These are phyloP conservation scores for Barnettozyma vustinii DNA, from an alignment of 805 yeast species.

Conservation along the genomic window DNA sequence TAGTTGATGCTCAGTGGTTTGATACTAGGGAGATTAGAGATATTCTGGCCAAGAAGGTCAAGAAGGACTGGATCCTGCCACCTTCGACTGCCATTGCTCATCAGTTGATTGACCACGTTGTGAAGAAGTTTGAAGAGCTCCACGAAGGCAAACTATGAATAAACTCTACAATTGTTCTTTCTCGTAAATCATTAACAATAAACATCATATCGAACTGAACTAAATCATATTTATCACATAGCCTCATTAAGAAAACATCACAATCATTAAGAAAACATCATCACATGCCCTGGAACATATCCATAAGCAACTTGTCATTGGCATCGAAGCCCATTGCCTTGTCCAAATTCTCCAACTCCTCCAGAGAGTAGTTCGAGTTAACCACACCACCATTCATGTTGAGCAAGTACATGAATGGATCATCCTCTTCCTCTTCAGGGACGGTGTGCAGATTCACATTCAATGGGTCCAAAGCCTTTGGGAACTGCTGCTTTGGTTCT, in stretches of 20 bases:
- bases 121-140: constrained; percentile 11
- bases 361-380: constrained; percentile 19
- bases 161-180: not conserved
- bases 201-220: not conserved
- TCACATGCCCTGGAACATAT: constrained; percentile 21
- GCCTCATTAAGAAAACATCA: constrained; percentile 9
- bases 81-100: constrained; percentile 26
- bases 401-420: constrained; percentile 20
- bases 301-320: constrained; percentile 22
- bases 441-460: constrained; percentile 3
- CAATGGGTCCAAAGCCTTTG: constrained; percentile 5
- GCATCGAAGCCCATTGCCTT: constrained; percentile 27
- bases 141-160: constrained; percentile 2
- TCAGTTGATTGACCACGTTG: constrained; percentile 20
- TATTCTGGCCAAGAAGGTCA: constrained; percentile 12
- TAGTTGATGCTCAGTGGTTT: constrained; percentile 85
- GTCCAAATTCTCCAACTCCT: constrained; percentile 24
- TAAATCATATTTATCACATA: constrained; percentile 4
- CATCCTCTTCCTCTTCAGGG: constrained; percentile 13
- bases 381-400: constrained; percentile 11
- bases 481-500: not conserved
- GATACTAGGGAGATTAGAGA: constrained; percentile 44
- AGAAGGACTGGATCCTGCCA: constrained; percentile 22
- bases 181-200: not conserved
- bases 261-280: constrained; percentile 5